Evolutionary conservation across 2,329 filamentous ascomycete species (phyloP), one percentile per base, ranked within the genome.

Genomic region (Penicillium sp.): DNA sequence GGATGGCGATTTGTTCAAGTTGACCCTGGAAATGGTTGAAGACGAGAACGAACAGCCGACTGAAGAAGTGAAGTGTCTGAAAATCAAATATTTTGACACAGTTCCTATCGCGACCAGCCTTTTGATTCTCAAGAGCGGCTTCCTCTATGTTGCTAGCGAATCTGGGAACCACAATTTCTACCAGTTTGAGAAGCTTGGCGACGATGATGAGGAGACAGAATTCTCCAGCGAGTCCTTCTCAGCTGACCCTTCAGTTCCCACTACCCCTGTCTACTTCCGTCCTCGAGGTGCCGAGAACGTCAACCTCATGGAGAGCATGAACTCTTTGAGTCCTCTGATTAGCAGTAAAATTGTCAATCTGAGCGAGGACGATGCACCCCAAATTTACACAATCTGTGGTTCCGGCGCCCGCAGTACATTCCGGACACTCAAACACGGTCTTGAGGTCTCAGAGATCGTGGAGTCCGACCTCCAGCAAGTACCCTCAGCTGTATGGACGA

Each of bases 31-130:
- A 56, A 92, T 96, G 84, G 80, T 84, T 9, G 86, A 91, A 59
- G 88, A 95, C 60, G 66, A 86, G 1, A 81, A 87, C 39, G 89
- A 87, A 11, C 84, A 89, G 52, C 77, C 85, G 0, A 92, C 88
- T 0, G 87, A 87, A 27, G 88, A 93, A 64, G 91, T 97, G 2
- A 82, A 81, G 61, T 80, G 84, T 50, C 75, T 99, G 50, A 93
- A 89, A 69, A 88, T 99, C 72, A 96, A 96, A 69, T 99, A 97
- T 70, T 99, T 97, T 62, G 93, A 99, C 63, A 99, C 93, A 0
- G 87, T 96, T 3, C 92, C 95, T 0, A 78, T 95, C 31, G 89
- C 91, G 0, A 85, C 88, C 0, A 95, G 82, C 64, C 80, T 99
- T 37, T 89, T 90, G 67, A 95, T 99, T 58, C 72, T 99, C 58